Evolutionary conservation across 495 filamentous ascomycete species (phyloP).

Genomic region (Hypomontagnella submonticulosa): DNA sequence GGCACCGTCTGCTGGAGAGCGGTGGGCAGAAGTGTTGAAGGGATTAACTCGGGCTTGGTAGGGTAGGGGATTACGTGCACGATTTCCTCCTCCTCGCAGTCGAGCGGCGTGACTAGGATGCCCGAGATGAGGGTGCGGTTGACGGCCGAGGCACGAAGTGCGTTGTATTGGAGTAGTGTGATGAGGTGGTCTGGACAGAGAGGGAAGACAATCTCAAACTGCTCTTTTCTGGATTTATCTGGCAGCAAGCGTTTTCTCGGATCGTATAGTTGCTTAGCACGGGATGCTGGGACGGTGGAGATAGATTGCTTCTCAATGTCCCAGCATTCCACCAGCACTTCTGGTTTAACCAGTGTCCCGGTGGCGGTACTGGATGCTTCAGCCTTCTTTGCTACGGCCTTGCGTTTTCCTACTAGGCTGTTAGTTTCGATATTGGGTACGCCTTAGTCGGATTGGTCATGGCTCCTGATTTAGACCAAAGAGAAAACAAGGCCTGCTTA

Average conservation of each 20-base stretch:
- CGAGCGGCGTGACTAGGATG: constrained; percentile 42
- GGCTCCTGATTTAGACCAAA: constrained; percentile 34
- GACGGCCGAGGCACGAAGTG: constrained; percentile 52
- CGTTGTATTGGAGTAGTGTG: constrained; percentile 58
- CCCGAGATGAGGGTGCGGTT: constrained; percentile 54
- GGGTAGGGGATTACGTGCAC: constrained; percentile 50
- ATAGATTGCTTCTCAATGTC: constrained; percentile 50
- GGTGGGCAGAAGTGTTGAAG: constrained; percentile 52
- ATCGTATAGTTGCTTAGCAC: constrained; percentile 55
- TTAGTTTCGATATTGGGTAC: constrained; percentile 40
- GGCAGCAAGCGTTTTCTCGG: constrained; percentile 48
- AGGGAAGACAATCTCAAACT: constrained; percentile 49
- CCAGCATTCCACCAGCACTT: constrained; percentile 55
- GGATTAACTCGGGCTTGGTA: constrained; percentile 39
- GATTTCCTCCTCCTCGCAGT: constrained; percentile 46
- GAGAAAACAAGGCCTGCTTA: constrained; percentile 48
- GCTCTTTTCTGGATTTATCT: constrained; percentile 44
- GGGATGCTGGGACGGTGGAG: constrained; percentile 48
- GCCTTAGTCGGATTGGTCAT: constrained; percentile 26
- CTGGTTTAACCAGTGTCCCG: constrained; percentile 45
- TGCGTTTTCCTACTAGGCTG: constrained; percentile 51
- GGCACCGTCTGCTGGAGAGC: constrained; percentile 50
- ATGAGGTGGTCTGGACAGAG: constrained; percentile 57
- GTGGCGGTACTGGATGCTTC: constrained; percentile 41
- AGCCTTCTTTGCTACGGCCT: constrained; percentile 49